Evolutionary conservation across 2,329 filamentous ascomycete species (phyloP), one percentile per base, ranked within the genome.

Genomic region (Didymosphaeria variabile): DNA sequence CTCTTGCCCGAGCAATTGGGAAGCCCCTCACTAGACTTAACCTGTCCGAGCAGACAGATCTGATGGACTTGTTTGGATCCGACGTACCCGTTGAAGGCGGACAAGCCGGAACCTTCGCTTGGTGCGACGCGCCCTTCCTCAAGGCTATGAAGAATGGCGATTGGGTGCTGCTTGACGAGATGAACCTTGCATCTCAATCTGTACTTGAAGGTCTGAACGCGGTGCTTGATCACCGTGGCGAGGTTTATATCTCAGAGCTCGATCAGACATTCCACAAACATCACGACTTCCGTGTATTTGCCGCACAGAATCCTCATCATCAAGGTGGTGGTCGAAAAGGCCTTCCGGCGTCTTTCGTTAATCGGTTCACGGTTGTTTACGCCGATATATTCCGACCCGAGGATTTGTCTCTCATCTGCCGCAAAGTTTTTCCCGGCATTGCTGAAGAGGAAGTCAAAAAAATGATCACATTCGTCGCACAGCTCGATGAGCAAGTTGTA

Each of bases 161-260:
- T 69, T 99, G 95, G 95, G 95, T 99, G 12, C 83, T 99, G 31
- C 85, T 99, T 0, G 95, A 99, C 73, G 95, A 99, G 82, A 99
- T 99, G 95, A 99, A 99, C 72, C 81, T 99, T 65, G 95, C 96
- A 1, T 98, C 94, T 0, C 95, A 99, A 76, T 97, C 94, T 5
- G 94, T 99, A 1, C 86, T 99, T 1, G 95, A 99, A 80, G 96
- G 95, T 64, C 83, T 99, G 34, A 99, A 99, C 69, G 94, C 95
- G 23, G 98, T 95, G 81, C 85, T 99, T 32, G 95, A 99, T 77
- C 96, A 99, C 77, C 89, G 96, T 78, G 94, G 95, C 60, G 92
- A 97, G 77, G 92, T 97, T 0, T 99, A 97, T 74, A 89, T 99
- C 61, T 93, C 95, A 0, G 96, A 99, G 74, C 85, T 99, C 13